A percentile compares a stretch with the other conserved stretches of the same genome.
These are phyloP conservation scores for Colletotrichum endophyticum DNA, from an alignment of 2,329 filamentous ascomycete genomes.

Conservation along the genomic window DNA sequence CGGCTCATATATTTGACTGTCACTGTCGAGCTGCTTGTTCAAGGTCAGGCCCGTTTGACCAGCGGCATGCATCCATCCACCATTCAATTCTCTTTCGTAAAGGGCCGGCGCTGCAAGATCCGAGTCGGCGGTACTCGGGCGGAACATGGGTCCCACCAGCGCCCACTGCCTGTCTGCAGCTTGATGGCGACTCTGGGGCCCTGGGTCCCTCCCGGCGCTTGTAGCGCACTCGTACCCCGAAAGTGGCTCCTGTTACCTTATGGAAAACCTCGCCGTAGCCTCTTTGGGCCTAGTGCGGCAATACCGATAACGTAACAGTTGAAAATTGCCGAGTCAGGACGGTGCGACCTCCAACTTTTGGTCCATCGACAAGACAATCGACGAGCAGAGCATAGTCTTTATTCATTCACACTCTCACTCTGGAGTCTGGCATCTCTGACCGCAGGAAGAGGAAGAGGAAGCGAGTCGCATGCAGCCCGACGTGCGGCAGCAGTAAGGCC, in stretches of 20 bases:
- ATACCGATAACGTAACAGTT: constrained; percentile 55
- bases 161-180: neutral
- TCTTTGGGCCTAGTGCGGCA: constrained; percentile 33
- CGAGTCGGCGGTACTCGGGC: constrained; percentile 21
- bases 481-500: neutral
- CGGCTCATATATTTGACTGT: constrained; percentile 14
- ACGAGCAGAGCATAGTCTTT: neutral
- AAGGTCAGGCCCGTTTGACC: constrained; percentile 1
- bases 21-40: neutral
- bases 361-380: neutral
- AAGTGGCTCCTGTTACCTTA: constrained; percentile 50
- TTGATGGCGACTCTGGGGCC: neutral
- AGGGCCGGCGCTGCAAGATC: constrained; percentile 16
- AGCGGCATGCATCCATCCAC: neutral
- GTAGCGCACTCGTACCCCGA: constrained; percentile 1
- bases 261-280: constrained; percentile 39
- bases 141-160: neutral
- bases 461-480: neutral
- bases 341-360: neutral
- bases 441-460: neutral
- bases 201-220: neutral
- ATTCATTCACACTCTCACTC: neutral
- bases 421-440: neutral
- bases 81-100: neutral
- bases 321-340: constrained; percentile 35